These are phyloP conservation scores for Hypocrella siamensis DNA, from an alignment of 2,329 filamentous ascomycete species.

Conservation along the genomic window DNA sequence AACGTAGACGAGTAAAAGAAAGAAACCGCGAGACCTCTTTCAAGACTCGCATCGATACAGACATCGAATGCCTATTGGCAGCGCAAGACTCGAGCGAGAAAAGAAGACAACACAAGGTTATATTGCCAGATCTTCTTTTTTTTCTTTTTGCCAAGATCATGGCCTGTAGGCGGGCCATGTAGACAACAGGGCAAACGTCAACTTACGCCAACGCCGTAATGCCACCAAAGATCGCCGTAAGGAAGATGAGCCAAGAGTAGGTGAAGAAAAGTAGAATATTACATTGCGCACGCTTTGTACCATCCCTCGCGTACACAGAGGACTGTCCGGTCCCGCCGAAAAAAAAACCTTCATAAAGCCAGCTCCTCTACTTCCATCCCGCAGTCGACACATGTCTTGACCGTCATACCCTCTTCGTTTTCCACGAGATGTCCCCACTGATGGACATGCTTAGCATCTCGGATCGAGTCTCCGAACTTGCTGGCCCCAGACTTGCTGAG, in stretches of 20 bases:
- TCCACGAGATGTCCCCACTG: constrained; percentile 65
- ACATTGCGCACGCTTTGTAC: neutral
- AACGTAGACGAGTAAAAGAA: too few species aligned
- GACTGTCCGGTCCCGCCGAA: neutral
- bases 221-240: neutral
- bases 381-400: constrained; percentile 66
- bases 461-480: constrained; percentile 65
- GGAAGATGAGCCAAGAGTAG: neutral
- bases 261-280: neutral
- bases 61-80: too few species aligned
- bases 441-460: constrained; percentile 64
- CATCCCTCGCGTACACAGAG: neutral
- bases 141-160: too few species aligned
- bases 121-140: too few species aligned
- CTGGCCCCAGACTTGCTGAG: constrained; percentile 35
- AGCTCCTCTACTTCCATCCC: constrained; percentile 68
- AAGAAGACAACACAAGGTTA: too few species aligned
- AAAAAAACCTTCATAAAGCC: constrained; percentile 33
- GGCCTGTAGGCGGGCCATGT: too few species aligned
- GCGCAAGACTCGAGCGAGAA: too few species aligned
- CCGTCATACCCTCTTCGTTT: constrained; percentile 55
- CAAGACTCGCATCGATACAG: too few species aligned
- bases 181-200: too few species aligned
- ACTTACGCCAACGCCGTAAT: too few species aligned
- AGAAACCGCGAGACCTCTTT: too few species aligned